Evolutionary conservation across 805 yeast species (phyloP).

Genomic region (Ogataea naganishii): DNA sequence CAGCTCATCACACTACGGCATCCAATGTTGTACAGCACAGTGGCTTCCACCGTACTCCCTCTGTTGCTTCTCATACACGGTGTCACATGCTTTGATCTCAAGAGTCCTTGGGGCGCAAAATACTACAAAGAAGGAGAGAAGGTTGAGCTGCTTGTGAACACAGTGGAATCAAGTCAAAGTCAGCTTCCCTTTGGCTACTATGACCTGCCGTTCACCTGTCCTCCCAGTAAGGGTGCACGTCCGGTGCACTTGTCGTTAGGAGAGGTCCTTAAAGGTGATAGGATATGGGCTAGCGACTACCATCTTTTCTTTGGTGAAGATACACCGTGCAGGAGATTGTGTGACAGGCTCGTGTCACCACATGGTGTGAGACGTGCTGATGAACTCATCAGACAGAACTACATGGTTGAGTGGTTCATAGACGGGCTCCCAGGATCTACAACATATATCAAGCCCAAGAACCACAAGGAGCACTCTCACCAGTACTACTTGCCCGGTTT

Average conservation of each 20-base stretch:
- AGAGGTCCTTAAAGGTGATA: conserved; percentile 73
- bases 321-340: conserved; percentile 53
- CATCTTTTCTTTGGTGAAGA: conserved; percentile 57
- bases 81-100: too few species aligned
- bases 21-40: too few species aligned
- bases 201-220: conserved; percentile 75
- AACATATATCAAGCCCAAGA: conserved; percentile 54
- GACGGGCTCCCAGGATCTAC: conserved; percentile 89
- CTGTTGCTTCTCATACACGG: too few species aligned
- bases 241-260: conserved; percentile 64
- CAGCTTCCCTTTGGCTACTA: conserved; percentile 72
- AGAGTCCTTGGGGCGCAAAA: conserved; percentile 25
- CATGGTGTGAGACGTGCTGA: conserved; percentile 47
- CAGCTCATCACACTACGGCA: too few species aligned
- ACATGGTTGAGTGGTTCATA: conserved; percentile 74
- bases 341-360: conserved; percentile 54
- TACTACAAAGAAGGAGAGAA: conserved; percentile 42
- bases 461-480: conserved; percentile 38
- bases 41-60: too few species aligned
- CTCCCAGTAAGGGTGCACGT: conserved; percentile 43
- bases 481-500: conserved; percentile 77
- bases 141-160: conserved; percentile 66
- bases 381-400: conserved; percentile 55
- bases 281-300: conserved; percentile 70
- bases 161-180: conserved; percentile 69